Conservation (phyloP, 176 grass and related monocot genomes). For the Puya raimondii region DNA sequence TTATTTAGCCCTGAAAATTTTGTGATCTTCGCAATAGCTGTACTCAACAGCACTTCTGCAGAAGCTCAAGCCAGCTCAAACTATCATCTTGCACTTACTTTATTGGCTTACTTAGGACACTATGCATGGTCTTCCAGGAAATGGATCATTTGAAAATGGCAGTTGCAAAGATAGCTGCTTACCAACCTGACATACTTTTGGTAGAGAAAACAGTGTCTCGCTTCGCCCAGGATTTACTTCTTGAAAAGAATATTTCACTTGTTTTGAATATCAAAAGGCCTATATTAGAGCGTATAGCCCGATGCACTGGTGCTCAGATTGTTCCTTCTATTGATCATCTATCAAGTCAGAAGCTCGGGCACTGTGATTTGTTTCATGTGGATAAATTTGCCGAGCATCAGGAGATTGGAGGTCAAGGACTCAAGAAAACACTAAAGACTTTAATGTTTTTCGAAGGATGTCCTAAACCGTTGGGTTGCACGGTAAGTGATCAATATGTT, state of each 20-base stretch:
- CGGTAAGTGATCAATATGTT: slow-evolving; percentile 58
- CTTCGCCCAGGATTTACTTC: slow-evolving; percentile 78
- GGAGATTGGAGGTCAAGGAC: slow-evolving; percentile 22
- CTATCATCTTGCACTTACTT: not conserved
- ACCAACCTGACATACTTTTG: slow-evolving; percentile 78
- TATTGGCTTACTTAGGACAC: not conserved
- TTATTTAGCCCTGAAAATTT: too few species aligned
- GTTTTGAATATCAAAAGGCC: slow-evolving; percentile 93
- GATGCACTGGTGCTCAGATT: slow-evolving; percentile 82
- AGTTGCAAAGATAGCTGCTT: slow-evolving; percentile 84
- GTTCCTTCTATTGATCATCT: slow-evolving; percentile 79
- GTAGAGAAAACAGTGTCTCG: slow-evolving; percentile 93
- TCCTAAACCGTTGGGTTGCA: slow-evolving; percentile 79
- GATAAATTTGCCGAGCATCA: slow-evolving; percentile 75
- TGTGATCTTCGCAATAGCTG: too few species aligned
- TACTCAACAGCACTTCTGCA: too few species aligned
- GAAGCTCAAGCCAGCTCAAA: too few species aligned
- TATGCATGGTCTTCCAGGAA: slow-evolving; percentile 39
- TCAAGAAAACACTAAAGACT: slow-evolving; percentile 64
- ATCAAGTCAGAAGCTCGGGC: slow-evolving; percentile 65
- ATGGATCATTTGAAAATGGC: slow-evolving; percentile 99
- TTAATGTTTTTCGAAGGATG: slow-evolving; percentile 99
- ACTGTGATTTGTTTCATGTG: slow-evolving; percentile 86
- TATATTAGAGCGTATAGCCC: slow-evolving; percentile 69
- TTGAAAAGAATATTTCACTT: slow-evolving; percentile 81